Percentiles rank a stretch among this genome's conserved stretches.
These are phyloP conservation scores for Caryopteris hybrid DNA, from an alignment of 305 asterid genomes.

Conservation along the genomic window DNA sequence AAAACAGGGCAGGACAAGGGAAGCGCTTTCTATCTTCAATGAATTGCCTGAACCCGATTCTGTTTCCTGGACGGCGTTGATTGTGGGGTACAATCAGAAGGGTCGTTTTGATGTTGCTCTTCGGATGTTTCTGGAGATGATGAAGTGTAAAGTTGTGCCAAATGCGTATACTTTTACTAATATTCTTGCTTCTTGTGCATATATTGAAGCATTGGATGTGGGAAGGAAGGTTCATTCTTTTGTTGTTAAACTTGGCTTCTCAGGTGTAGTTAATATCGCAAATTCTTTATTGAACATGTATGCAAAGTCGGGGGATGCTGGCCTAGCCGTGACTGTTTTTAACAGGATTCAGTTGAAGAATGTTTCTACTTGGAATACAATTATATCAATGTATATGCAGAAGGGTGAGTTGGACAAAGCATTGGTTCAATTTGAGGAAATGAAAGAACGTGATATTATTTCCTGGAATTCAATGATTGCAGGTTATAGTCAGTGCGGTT, in stretches of 20 bases:
- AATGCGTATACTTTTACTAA: slow-evolving; percentile 59
- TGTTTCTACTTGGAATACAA: slow-evolving; percentile 59
- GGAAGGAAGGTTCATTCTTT: slow-evolving; percentile 72
- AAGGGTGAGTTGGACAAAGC: slow-evolving; percentile 56
- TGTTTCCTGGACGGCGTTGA: slow-evolving; percentile 82
- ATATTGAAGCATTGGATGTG: slow-evolving; percentile 35
- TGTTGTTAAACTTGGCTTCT: slow-evolving; percentile 53
- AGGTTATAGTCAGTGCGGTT: slow-evolving; percentile 70
- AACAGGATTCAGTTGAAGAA: slow-evolving; percentile 51
- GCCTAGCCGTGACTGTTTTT: slow-evolving; percentile 43
- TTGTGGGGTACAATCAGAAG: slow-evolving; percentile 59
- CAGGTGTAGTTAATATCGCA: slow-evolving; percentile 47
- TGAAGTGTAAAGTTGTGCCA: slow-evolving; percentile 39
- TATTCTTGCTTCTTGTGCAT: slow-evolving; percentile 68
- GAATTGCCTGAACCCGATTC: slow-evolving; percentile 60
- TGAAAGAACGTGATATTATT: slow-evolving; percentile 61
- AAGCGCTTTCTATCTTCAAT: slow-evolving; percentile 50
- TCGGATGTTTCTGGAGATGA: slow-evolving; percentile 59
- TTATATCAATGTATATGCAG: slow-evolving; percentile 67
- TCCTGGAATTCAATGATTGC: slow-evolving; percentile 87
- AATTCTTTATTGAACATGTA: slow-evolving; percentile 84
- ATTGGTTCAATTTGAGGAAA: slow-evolving; percentile 48
- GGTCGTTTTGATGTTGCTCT: slow-evolving; percentile 46
- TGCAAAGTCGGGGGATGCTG: slow-evolving; percentile 56
- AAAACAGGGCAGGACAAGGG: slow-evolving; percentile 46